Percentiles rank a stretch among this genome's conserved stretches.
These are phyloP conservation scores for Thielaviopsis populi DNA, from an alignment of 2,329 filamentous ascomycete species.

Conservation along the genomic window DNA sequence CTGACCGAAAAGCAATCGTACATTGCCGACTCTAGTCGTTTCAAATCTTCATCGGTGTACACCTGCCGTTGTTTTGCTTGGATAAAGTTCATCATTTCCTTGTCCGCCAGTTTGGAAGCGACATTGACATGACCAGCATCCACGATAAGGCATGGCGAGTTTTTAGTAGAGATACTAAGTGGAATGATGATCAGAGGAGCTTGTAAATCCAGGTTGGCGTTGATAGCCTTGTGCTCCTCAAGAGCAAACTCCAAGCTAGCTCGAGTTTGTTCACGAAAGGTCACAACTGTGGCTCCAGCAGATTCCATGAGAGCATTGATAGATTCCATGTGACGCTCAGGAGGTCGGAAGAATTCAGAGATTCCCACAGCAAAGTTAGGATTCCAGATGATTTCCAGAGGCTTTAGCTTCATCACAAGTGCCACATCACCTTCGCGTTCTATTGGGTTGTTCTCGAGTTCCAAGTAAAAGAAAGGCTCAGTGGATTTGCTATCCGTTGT, in stretches of 20 bases:
- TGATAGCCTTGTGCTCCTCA: conserved; percentile 95
- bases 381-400: conserved; percentile 95
- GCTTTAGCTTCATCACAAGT: conserved; percentile 79
- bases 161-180: conserved; percentile 70
- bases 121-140: conserved; percentile 94
- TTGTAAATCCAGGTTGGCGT: conserved; percentile 87
- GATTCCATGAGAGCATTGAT: conserved; percentile 92
- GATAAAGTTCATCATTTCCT: conserved; percentile 75
- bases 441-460: conserved; percentile 88
- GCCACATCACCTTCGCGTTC: conserved; percentile 86
- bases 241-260: conserved; percentile 92
- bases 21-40: conserved; percentile 79
- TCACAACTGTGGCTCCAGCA: conserved; percentile 89
- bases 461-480: conserved; percentile 81
- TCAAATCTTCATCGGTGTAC: conserved; percentile 80
- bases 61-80: conserved; percentile 78
- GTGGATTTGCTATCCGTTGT: conserved; percentile 18
- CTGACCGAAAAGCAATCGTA: conserved; percentile 95
- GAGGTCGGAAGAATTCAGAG: conserved; percentile 89
- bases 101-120: conserved; percentile 83
- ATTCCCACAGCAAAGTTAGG: conserved; percentile 83
- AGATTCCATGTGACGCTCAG: conserved; percentile 95
- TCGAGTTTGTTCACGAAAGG: conserved; percentile 84
- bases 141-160: conserved; percentile 77
- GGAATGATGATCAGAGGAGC: conserved; percentile 93